phyloP scores from a whole-genome alignment of 2,329 filamentous ascomycete genomes.

The Ophiostoma triangulosporum region DNA sequence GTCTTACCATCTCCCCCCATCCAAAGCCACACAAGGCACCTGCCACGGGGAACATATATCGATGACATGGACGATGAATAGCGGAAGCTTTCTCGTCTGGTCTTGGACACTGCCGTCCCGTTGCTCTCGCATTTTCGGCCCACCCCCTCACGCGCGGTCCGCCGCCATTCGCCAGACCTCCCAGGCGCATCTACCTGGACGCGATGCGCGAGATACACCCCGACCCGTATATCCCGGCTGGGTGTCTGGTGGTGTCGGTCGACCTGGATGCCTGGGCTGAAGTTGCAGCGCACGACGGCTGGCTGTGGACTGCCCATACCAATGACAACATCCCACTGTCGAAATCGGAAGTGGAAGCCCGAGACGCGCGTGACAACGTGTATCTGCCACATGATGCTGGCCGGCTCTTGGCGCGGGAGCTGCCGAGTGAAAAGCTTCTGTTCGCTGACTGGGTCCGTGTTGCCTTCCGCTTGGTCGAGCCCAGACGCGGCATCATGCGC shows the following conservation, averaged over 20 bases:
- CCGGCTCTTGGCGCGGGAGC: not conserved
- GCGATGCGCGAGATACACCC: not conserved
- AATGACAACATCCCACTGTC: not conserved
- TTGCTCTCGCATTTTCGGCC: no score
- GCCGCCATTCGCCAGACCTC: not conserved
- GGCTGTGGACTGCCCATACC: not conserved
- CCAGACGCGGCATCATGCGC: not conserved
- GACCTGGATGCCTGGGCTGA: not conserved
- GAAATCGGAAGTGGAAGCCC: not conserved
- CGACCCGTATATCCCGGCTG: conserved; percentile 6
- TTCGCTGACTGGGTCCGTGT: not conserved
- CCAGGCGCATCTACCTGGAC: not conserved
- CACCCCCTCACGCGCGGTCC: not conserved
- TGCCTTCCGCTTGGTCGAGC: not conserved
- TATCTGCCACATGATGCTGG: not conserved
- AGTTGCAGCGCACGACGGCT: not conserved
- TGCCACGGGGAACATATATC: not conserved
- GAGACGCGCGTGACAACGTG: not conserved
- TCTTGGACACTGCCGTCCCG: not conserved
- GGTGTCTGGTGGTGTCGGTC: conserved; percentile 6
- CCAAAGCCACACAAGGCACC: no score
- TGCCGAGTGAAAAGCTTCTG: not conserved
- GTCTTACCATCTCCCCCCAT: no score
- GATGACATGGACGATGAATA: not conserved
- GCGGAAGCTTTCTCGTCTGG: not conserved